Evolutionary conservation across 2,329 filamentous ascomycete species (phyloP).

Genomic region (Chalaropsis thielavioides): DNA sequence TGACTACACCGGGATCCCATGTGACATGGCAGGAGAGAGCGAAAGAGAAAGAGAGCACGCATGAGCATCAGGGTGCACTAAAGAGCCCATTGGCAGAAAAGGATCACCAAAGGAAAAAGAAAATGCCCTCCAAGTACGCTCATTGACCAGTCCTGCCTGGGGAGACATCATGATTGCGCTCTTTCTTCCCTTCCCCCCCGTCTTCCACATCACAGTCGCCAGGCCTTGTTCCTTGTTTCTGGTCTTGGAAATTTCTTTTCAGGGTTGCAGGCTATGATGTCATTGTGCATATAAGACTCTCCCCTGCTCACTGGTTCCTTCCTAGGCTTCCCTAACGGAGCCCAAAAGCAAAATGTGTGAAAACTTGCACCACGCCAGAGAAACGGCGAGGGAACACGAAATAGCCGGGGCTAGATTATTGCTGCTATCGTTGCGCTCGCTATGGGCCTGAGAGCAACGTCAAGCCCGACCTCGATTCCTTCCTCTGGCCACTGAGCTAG

Average conservation of each 20-base stretch:
- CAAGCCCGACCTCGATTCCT: background rate
- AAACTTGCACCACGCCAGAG: background rate
- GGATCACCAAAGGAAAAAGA: background rate
- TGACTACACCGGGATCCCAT: background rate
- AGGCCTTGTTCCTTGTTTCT: background rate
- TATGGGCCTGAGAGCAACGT: background rate
- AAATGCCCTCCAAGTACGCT: background rate
- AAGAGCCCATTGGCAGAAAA: background rate
- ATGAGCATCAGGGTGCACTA: background rate
- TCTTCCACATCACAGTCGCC: background rate
- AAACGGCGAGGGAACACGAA: background rate
- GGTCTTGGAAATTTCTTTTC: background rate
- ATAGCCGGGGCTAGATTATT: background rate
- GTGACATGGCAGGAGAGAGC: background rate
- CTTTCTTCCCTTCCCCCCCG: background rate
- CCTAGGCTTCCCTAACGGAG: background rate
- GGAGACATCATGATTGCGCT: too few relatives aligned
- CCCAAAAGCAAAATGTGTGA: background rate
- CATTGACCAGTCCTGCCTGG: too few relatives aligned
- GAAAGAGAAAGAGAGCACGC: background rate
- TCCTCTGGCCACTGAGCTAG: background rate
- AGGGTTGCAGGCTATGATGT: background rate
- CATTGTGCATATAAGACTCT: background rate
- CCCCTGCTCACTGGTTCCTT: background rate
- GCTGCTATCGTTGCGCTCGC: background rate